A percentile compares a stretch with the other conserved stretches of the same genome.
Evolutionary conservation across 306 rosid genomes (phyloP).

Genomic region (Sphenostylis stenocarpa): DNA sequence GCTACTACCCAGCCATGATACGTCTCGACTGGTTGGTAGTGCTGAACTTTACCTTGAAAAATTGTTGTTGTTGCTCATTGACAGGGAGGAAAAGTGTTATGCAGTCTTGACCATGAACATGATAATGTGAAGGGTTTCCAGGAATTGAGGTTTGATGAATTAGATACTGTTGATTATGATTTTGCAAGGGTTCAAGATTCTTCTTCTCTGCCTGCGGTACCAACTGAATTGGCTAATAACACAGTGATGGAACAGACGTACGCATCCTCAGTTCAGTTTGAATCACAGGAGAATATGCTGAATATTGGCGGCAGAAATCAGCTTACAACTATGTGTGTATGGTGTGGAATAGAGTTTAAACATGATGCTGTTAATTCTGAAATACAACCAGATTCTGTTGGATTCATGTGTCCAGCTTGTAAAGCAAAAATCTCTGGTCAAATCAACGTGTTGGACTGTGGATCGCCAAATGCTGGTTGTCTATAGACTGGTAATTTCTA

Average conservation of each 20-base stretch:
- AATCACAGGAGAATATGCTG: conserved; percentile 52
- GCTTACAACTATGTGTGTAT: conserved; percentile 62
- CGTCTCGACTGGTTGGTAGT: conserved; percentile 10
- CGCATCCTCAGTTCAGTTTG: conserved; percentile 52
- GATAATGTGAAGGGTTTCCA: conserved; percentile 41
- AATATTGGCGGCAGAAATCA: conserved; percentile 41
- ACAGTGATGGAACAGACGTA: conserved; percentile 41
- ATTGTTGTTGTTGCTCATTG: conserved; percentile 31
- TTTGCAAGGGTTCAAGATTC: conserved; percentile 47
- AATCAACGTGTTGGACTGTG: conserved; percentile 47
- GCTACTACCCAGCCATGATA: conserved; percentile 31
- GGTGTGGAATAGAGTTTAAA: conserved; percentile 72
- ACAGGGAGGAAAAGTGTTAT: conserved; percentile 42
- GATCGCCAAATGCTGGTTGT: conserved; percentile 44
- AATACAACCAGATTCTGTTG: conserved; percentile 74
- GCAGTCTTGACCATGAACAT: conserved; percentile 27
- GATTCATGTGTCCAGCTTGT: conserved; percentile 78
- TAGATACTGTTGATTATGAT: conserved; percentile 46
- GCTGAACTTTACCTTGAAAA: conserved; percentile 29
- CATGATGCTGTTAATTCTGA: conserved; percentile 64
- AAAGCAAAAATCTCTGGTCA: conserved; percentile 74
- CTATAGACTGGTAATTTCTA: conserved; percentile 31
- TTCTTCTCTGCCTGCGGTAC: conserved; percentile 42
- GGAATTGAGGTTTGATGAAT: conserved; percentile 52
- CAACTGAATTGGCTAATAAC: conserved; percentile 40